A percentile compares a stretch with the other conserved stretches of the same genome.
Evolutionary conservation across 164 flowering plant genomes (phyloP).

Genomic region (Tetrastigma voinierianum): DNA sequence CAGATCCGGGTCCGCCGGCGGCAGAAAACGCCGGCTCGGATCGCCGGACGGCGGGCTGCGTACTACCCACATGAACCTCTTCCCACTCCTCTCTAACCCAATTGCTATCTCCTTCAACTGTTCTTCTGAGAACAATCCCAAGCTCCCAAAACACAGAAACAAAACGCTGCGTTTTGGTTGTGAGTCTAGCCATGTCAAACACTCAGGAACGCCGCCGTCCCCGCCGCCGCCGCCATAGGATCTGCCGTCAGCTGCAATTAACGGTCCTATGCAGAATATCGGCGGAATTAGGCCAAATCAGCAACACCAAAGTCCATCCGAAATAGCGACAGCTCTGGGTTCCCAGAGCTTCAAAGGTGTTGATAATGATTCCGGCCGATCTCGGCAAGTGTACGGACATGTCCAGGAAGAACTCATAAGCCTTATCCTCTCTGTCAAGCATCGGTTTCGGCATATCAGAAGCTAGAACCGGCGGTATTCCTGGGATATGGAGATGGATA

Average conservation of each 20-base stretch:
- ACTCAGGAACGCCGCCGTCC: neutral
- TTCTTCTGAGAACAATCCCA: constrained; percentile 28
- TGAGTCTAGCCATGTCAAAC: constrained; percentile 39
- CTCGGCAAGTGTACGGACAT: constrained; percentile 5
- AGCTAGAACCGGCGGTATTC: constrained; percentile 12
- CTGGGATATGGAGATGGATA: constrained; percentile 12
- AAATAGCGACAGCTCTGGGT: constrained; percentile 23
- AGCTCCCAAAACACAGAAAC: constrained; percentile 48
- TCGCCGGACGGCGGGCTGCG: constrained; percentile 27
- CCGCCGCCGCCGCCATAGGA: neutral
- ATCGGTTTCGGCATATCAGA: constrained; percentile 17
- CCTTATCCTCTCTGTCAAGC: constrained; percentile 14
- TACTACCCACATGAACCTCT: constrained; percentile 49
- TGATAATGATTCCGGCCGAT: constrained; percentile 34
- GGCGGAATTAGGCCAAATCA: constrained; percentile 24
- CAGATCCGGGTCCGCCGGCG: constrained; percentile 21
- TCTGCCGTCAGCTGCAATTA: constrained; percentile 9
- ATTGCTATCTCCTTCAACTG: constrained; percentile 43
- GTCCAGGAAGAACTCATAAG: constrained; percentile 10
- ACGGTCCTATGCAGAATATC: constrained; percentile 40
- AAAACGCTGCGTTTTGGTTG: constrained; percentile 42
- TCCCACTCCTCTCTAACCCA: constrained; percentile 42
- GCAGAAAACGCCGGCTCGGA: neutral
- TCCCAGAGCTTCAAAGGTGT: constrained; percentile 44
- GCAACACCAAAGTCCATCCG: constrained; percentile 28